These are phyloP conservation scores for Rosa multiflora DNA, from an alignment of 306 rosid species.

Conservation along the genomic window DNA sequence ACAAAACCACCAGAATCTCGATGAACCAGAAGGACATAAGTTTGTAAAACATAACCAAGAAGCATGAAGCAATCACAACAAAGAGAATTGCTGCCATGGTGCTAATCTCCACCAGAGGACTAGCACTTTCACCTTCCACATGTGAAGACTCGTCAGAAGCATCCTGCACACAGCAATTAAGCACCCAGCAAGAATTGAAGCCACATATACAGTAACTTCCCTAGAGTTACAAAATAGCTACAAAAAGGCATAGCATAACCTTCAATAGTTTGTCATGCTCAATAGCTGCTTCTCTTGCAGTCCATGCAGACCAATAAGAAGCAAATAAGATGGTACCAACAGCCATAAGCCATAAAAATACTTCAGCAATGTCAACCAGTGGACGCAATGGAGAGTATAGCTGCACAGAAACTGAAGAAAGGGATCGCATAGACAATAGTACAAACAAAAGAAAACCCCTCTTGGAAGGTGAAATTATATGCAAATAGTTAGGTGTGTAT, in stretches of 20 bases:
- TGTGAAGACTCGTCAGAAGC: constrained; percentile 63
- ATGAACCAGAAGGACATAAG: constrained; percentile 90
- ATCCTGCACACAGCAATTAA: constrained; percentile 55
- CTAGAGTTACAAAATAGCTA: constrained; percentile 13
- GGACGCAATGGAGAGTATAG: constrained; percentile 95
- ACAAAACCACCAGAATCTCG: constrained; percentile 89
- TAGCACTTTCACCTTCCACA: constrained; percentile 57
- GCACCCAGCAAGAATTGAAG: constrained; percentile 14
- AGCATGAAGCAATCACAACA: constrained; percentile 90
- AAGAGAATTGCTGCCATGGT: constrained; percentile 79
- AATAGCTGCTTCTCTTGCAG: constrained; percentile 81
- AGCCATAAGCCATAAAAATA: constrained; percentile 99
- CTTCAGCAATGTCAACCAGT: constrained; percentile 94
- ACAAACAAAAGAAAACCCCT: constrained; percentile 21
- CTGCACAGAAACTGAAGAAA: constrained; percentile 79
- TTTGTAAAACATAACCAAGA: constrained; percentile 87
- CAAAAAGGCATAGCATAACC: constrained; percentile 41
- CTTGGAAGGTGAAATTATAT: background rate
- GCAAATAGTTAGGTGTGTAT: background rate
- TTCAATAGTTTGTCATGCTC: constrained; percentile 88
- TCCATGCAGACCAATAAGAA: constrained; percentile 98
- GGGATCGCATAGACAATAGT: constrained; percentile 21
- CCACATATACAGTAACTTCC: constrained; percentile 11
- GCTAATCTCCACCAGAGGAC: constrained; percentile 77
- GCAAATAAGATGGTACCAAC: constrained; percentile 91